A percentile compares a stretch with the other conserved stretches of the same genome.
Conservation (phyloP, 1,284 basidiomycete genomes). For the Cutaneotrichosporon cutaneum region DNA sequence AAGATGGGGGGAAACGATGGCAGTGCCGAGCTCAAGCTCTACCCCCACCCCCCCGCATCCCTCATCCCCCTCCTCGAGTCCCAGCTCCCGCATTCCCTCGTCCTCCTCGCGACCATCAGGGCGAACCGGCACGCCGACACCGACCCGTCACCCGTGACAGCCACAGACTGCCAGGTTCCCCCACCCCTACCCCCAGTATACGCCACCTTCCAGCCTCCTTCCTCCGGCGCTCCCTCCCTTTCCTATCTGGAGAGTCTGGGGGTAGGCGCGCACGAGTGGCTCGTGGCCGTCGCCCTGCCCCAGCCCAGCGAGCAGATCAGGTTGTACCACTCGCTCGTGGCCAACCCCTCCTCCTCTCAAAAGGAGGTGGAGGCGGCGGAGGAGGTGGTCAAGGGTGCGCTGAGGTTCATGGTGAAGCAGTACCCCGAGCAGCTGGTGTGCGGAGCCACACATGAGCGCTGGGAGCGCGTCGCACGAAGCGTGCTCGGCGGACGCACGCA, state of each 20-base stretch:
- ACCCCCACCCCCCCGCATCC: constrained; percentile 21
- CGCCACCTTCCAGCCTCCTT: constrained; percentile 17
- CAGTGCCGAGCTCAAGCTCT: constrained; percentile 11
- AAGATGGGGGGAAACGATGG: no score
- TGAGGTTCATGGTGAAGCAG: constrained; percentile 3
- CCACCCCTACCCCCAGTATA: constrained; percentile 9
- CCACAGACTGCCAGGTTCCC: background rate
- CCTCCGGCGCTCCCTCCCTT: background rate
- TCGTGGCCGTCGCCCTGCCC: constrained; percentile 26
- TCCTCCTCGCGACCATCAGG: constrained; percentile 22
- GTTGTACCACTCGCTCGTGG: constrained; percentile 26
- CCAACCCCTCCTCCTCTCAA: background rate
- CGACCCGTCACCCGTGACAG: background rate
- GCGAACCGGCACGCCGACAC: background rate
- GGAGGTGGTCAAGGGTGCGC: constrained; percentile 5
- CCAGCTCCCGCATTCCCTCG: constrained; percentile 26
- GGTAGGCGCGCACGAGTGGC: constrained; percentile 20
- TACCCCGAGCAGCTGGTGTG: constrained; percentile 12
- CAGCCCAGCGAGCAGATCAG: constrained; percentile 27
- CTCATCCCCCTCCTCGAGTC: constrained; percentile 25
- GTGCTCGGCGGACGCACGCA: background rate
- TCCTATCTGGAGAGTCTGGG: background rate
- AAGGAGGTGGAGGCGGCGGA: constrained; percentile 6
- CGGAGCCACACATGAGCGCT: constrained; percentile 12
- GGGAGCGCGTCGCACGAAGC: constrained; percentile 9